Base-by-base conservation (phyloP, 2,329 filamentous ascomycete genomes). In the Pseudocercospora vitis region DNA sequence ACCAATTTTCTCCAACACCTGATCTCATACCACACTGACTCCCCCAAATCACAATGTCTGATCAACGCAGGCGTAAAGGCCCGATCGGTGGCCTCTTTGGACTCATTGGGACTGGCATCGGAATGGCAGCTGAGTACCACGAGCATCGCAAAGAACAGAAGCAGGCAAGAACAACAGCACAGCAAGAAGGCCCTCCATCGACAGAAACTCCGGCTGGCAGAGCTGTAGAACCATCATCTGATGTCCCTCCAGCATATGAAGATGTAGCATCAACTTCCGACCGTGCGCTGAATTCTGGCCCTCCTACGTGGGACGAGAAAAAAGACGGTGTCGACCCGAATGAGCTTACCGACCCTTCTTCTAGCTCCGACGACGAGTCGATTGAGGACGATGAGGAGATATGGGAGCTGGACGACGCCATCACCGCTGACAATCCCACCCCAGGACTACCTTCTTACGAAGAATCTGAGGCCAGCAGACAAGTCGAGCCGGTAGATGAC, bases 401-500 rank as follows among this genome's bases (percentile, higher is more conserved):
- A 14, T 67, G 66, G 61, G 58, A 64, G 18, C 62, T 70, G 1
- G 68, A 70, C 45, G 68, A 70, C 49, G 62, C 57, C 7, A 40
- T 62, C 28, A 48, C 45, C 19, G 45, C 32, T 18, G 39, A 33
- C 3, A 46, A 60, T 23, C 51, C 56, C 23, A 40, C n/a, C 18
- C 50, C 55, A n/a, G 57, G 56, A 11, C 60, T 63, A 14, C 66
- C 67, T 1, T 62, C 54, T 8, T 68, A 69, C 50, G 63, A 67
- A 28, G 59, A 64, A 50, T 63, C 61, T 24, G 60, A 59, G 55
- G 55, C 51, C 16, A 42, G 45, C 21, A 35, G 53, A 16, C 35
- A 54, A 8, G 48, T 48, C 28, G 45, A 57, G 8, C 57, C 55
- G 8, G 50, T 57, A 2, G 60, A 63, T 12, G 53, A 62, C 23